phyloP scores from a whole-genome alignment of 352 stramenopile genomes.

The Phytophthora fragariae region DNA sequence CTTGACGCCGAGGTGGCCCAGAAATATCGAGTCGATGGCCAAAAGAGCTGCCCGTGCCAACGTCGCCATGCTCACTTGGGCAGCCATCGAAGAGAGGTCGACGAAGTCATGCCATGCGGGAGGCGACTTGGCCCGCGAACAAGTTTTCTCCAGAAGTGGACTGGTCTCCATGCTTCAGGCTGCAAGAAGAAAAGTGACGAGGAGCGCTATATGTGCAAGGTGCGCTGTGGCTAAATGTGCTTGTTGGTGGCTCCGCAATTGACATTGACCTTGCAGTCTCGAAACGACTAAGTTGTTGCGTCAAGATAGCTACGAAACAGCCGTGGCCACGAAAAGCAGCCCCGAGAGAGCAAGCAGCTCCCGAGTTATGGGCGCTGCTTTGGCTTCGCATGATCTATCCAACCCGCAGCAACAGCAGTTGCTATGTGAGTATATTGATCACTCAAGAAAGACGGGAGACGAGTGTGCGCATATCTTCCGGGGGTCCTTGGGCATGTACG shows the following conservation, averaged over 20 bases:
- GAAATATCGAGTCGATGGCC: conserved; percentile 79
- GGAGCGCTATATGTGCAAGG: neutral
- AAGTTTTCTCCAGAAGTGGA: conserved; percentile 49
- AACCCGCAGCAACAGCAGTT: conserved; percentile 46
- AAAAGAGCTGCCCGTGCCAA: conserved; percentile 68
- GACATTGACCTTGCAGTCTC: conserved; percentile 9
- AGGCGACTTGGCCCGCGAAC: conserved; percentile 21
- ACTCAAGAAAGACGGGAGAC: conserved; percentile 55
- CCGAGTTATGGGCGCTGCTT: conserved; percentile 38
- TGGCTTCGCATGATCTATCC: conserved; percentile 31
- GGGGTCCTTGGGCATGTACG: conserved; percentile 34
- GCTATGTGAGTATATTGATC: conserved; percentile 61
- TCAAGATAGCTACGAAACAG: conserved; percentile 30
- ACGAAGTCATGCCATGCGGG: conserved; percentile 64
- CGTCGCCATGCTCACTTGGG: conserved; percentile 71
- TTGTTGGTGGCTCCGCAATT: neutral
- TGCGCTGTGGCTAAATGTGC: neutral
- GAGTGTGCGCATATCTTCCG: conserved; percentile 71
- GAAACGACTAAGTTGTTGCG: conserved; percentile 15
- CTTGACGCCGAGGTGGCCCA: conserved; percentile 80
- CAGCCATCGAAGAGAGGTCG: conserved; percentile 65
- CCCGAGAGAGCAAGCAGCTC: neutral
- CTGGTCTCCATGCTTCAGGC: conserved; percentile 48
- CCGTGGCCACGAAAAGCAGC: neutral
- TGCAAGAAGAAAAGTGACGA: conserved; percentile 15